Base-by-base conservation (phyloP, 306 rosid species). In the Alnus glutinosa region DNA sequence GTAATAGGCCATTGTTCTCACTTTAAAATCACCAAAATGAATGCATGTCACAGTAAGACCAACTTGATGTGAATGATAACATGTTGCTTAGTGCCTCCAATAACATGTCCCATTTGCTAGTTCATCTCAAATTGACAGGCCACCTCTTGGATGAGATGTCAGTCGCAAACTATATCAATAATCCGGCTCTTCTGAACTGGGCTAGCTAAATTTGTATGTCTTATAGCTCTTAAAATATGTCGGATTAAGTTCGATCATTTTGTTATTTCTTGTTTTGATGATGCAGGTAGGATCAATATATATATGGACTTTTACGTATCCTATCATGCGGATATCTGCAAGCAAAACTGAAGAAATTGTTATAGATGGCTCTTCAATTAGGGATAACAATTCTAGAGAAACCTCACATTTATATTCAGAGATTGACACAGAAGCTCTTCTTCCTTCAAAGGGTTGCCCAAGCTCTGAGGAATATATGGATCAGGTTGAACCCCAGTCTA, bases 221-320 rank as follows among this genome's bases (percentile, higher is more conserved):
- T n/a, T 70, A 70, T 7, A 70, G 16, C 34, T 44, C 18, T 16
- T 8, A 13, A 46, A 70, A 44, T 36, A 68, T 36, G 48, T 64
- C 13, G 36, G 55, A 44, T 46, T 19, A 80, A 63, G 78, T 62
- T 18, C 51, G 73, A 55, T 18, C 55, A 16, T 67, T 67, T 46
- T 77, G 49, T 16, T 28, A 9, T 78, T 54, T 30, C 49, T 78
- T 16, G 14, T 59, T 58, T 7, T 79, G 84, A 28, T 75, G 42
- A 59, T 62, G 47, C 81, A 83, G 87, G 0, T 83, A 69, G 87
- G 87, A 49, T 4, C 54, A 23, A 3, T 85, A 75, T 88, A 69
- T 48, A 18, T 30, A 57, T 88, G 91, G 89, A 23, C 86, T 67
- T 81, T 70, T 70, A 83, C 73, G 47, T 85, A 81, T 82, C 74